Base-by-base conservation (phyloP, 2,329 filamentous ascomycete genomes). In the Truncatella angustata region DNA sequence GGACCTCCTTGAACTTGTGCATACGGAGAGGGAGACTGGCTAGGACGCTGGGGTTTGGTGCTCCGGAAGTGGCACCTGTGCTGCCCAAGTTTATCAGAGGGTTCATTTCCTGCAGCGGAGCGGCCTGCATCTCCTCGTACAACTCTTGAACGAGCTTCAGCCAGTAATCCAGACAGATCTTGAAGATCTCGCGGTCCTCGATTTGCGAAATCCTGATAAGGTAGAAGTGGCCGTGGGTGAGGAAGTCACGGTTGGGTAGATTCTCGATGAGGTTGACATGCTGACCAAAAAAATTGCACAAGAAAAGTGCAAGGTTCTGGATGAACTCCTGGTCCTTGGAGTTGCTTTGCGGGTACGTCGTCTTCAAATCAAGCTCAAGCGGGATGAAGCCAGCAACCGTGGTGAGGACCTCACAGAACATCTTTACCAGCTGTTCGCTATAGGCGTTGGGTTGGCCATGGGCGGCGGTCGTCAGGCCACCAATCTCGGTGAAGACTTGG, bases 121-220 rank as follows among this genome's bases (percentile, higher is more conserved):
- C 84, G 58, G 91, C 84, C 72, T 99, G 94, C 92, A 97, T 97
- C 76, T 99, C 94, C 69, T 99, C 94, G 69, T 97, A 99, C 20
- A 99, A 82, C 72, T 97, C 94, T 66, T 96, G 93, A 5, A 99
- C 95, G 47, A 97, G 81, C 73, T 97, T 97, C 34, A 95, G 94
- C 94, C 94, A 99, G 76, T 99, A 99, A 70, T 99, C 95, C 56
- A 99, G 78, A 68, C 90, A 96, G 66, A 99, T 99, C 80, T 99
- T 99, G 84, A 99, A 99, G 58, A 99, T 96, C 70, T 99, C 94
- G 50, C 94, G 87, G 66, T 99, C 95, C 61, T 99, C 94, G 60
- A 99, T 99, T 74, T 99, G 92, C 44, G 92, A 97, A 70, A 99
- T 97, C 57, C 93, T 87, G 65, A 99, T 97, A 12, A 99, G 85